Conservation (phyloP, 2,329 filamentous ascomycete species). For the Raffaelea arxii region DNA sequence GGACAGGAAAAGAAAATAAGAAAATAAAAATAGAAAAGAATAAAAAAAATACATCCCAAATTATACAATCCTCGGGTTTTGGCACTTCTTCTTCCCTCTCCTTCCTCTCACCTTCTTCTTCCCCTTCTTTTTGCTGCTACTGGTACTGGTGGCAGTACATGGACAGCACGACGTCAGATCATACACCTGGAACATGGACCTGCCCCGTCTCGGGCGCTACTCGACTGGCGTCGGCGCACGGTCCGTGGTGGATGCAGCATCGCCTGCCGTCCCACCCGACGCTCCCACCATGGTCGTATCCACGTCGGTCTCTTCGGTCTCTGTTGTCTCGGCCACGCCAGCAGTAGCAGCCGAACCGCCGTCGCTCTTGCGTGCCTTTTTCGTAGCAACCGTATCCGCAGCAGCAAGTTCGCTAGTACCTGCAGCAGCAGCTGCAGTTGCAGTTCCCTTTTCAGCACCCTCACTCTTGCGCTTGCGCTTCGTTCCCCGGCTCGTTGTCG, state of each 20-base stretch:
- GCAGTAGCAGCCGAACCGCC: not conserved
- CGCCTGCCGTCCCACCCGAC: conserved; percentile 18
- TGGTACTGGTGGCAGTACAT: no score
- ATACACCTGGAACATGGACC: no score
- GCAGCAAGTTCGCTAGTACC: no score
- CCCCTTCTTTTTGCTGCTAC: not conserved
- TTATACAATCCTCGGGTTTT: not conserved
- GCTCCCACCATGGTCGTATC: not conserved
- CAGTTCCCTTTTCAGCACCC: conserved; percentile 2
- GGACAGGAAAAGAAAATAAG: not conserved
- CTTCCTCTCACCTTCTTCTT: not conserved
- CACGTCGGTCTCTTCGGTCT: not conserved
- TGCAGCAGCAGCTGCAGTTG: not conserved
- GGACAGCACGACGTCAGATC: no score
- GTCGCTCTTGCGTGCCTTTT: conserved; percentile 23
- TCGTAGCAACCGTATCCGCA: conserved; percentile 9
- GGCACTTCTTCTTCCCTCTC: not conserved
- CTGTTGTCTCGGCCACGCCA: conserved; percentile 1
- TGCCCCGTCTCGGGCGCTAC: no score
- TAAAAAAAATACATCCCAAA: not conserved
- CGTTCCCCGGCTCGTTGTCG: conserved; percentile 32
- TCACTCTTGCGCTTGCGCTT: conserved; percentile 54
- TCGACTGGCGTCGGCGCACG: no score
- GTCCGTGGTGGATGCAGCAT: not conserved
- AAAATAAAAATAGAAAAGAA: not conserved